Evolutionary conservation across 345 rosid species (phyloP), one percentile per base, ranked within the genome.

Genomic region (Cochlearia excelsa): DNA sequence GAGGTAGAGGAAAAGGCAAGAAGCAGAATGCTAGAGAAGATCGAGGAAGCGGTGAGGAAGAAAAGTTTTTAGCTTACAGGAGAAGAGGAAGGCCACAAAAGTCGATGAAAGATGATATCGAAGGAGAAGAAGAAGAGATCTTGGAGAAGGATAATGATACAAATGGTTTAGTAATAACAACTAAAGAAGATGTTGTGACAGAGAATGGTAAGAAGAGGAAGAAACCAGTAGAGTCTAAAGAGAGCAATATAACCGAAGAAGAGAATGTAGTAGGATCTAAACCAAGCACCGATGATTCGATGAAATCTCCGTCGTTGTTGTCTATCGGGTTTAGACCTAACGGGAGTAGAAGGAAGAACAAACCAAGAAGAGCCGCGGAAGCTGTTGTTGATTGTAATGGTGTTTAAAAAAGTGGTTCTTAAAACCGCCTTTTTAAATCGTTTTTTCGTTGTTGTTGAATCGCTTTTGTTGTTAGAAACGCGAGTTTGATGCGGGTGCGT

Each of bases 341-440:
- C 61, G 85, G 88, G 46, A 88, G 85, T 59, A 80, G 93, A 61
- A 75, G 93, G 65, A 88, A 88, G 79, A 88, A 72, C 77, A 88
- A 77, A 75, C 96, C 96, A 34, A 78, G 86, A 29, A 54, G 93
- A 39, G 96, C 96, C 63, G 96, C 96, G 23, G 96, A 85, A 80
- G 93, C 80, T 61, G 87, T 83, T 29, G 81, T 88, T 45, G 86
- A 81, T 52, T 85, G 86, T 82, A 81, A 77, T 68, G 84, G 81
- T 7, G 56, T 61, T 61, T 67, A 37, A 60, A 58, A 23, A 35
- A 56, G 31, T 31, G 55, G 44, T 59, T 33, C 60, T 60, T 45
- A 43, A 26, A 30, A 68, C 60, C 30, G 30, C 67, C 54, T 47
- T 46, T 37, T 52, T 30, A 60, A 60, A 61, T 47, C 68, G 10